A percentile compares a stretch with the other conserved stretches of the same genome.
Conservation (phyloP, 495 filamentous ascomycete species). For the Aspergillus saccharolyticus region DNA sequence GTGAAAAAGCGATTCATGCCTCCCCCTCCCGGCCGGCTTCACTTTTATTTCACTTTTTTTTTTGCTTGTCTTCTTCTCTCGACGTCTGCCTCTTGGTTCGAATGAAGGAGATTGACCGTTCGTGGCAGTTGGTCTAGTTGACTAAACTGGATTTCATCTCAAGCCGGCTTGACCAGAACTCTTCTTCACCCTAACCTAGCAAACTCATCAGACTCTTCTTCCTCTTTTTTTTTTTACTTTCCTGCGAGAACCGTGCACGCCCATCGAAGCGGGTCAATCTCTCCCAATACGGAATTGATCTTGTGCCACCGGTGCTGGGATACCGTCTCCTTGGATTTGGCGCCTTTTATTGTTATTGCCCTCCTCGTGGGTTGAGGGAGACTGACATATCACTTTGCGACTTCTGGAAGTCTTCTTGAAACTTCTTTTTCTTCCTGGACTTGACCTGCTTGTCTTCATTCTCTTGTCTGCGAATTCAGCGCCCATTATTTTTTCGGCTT, state of each 20-base stretch:
- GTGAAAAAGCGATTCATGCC: conserved; percentile 15
- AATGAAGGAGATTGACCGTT: background rate
- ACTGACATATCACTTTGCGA: background rate
- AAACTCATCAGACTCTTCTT: conserved; percentile 1
- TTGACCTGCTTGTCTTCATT: background rate
- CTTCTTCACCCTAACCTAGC: conserved; percentile 3
- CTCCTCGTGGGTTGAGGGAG: conserved; percentile 8
- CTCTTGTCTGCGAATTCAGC: background rate
- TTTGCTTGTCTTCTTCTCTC: conserved; percentile 2
- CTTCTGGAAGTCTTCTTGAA: conserved; percentile 21
- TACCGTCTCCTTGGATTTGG: background rate
- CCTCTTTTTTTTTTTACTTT: background rate
- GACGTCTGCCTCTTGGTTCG: conserved; percentile 1
- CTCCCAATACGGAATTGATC: conserved; percentile 10
- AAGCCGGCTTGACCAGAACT: conserved; percentile 5
- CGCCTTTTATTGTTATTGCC: conserved; percentile 2
- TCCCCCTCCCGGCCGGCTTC: background rate
- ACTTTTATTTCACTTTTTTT: conserved; percentile 3
- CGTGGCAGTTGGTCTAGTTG: background rate
- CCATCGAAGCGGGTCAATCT: conserved; percentile 15
- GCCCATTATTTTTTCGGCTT: background rate
- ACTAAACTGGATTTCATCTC: background rate
- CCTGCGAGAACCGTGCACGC: conserved; percentile 14
- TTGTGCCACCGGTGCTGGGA: conserved; percentile 5
- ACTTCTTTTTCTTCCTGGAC: conserved; percentile 3